These are phyloP conservation scores for Ramularia collo-cygni DNA, from an alignment of 2,329 filamentous ascomycete species.

Conservation along the genomic window DNA sequence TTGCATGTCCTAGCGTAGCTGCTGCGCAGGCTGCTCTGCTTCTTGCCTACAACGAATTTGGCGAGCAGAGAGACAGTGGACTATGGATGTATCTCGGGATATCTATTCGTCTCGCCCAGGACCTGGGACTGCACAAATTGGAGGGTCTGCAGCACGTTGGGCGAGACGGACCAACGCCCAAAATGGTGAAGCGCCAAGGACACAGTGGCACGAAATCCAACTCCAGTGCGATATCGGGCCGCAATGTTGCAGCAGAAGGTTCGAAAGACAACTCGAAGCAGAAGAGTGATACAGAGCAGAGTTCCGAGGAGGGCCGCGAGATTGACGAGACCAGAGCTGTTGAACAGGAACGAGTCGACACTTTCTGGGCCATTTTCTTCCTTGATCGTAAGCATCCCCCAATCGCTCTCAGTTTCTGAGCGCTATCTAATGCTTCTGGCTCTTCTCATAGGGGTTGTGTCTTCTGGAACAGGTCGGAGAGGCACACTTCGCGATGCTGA, in stretches of 20 bases:
- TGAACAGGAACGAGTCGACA: constrained; percentile 77
- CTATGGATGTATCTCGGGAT: constrained; percentile 92
- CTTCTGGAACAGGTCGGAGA: constrained; percentile 75
- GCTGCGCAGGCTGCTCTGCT: constrained; percentile 78
- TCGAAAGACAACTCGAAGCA: constrained; percentile 5
- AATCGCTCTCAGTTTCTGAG: no score
- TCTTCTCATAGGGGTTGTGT: constrained; percentile 52
- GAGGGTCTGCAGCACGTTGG: constrained; percentile 61
- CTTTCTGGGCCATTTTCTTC: constrained; percentile 86
- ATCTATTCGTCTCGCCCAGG: constrained; percentile 74
- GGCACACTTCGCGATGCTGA: constrained; percentile 80
- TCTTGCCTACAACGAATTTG: constrained; percentile 84
- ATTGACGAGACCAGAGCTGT: constrained; percentile 49
- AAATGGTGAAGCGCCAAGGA: constrained; percentile 40
- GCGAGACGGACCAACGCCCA: constrained; percentile 49
- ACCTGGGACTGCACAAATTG: constrained; percentile 73
- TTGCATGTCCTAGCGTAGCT: constrained; percentile 73
- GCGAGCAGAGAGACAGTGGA: constrained; percentile 79
- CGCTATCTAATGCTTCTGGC: no score
- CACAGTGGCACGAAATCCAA: background rate
- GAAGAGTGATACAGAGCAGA: constrained; percentile 33
- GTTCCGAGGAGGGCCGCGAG: constrained; percentile 55
- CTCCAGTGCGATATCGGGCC: background rate
- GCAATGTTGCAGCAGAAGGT: background rate
- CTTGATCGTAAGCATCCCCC: constrained; percentile 52